Base-by-base conservation (phyloP, 2,329 filamentous ascomycete genomes). In the Penicillium occitanis region DNA sequence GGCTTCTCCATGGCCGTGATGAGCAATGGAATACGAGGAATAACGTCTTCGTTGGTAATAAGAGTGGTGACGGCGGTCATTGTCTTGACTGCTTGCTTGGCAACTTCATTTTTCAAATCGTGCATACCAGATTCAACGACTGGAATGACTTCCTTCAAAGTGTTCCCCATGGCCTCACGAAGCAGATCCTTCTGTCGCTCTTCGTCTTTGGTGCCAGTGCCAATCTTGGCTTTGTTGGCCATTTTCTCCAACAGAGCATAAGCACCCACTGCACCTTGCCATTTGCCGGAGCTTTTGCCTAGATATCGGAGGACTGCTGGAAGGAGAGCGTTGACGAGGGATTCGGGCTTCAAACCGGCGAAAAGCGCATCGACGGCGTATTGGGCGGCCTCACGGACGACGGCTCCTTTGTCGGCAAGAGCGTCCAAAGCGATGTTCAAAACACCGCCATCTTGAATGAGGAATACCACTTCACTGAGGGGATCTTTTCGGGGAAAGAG, bases 1-100 rank as follows among this genome's bases (percentile, higher is more conserved):
- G 95, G 95, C 73, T 97, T 89, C 78, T 97, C 92, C 90, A 99
- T 97, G 59, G 92, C 91, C 77, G 96, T 92, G 79, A 99, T 89
- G 59, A 99, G 86, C 2, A 98, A 88, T 6, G 94, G 93, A 73
- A 99, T 93, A 73, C 93, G 88, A 57, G 94, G 93, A 28, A 91
- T 90, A 64, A 99, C 93, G 78, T 99, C 95, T 82, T 99, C 95
- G 84, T 99, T 99, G 75, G 93, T 93, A 58, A 99, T 86, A 17
- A 99, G 87, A 8, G 90, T 90, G 2, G 93, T 96, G 64, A 99
- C 85, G 42, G 92, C 91, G 73, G 87, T 91, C 94, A 99, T 98
- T 59, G 94, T 92, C 79, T 91, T 90, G 75, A 91, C 83, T n/a
- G 95, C 89, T 82, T 96, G 91, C 83, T 97, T 98, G 78, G 82